phyloP scores from a whole-genome alignment of 2,329 filamentous ascomycete species.

The Lachnellula subtilissima region DNA sequence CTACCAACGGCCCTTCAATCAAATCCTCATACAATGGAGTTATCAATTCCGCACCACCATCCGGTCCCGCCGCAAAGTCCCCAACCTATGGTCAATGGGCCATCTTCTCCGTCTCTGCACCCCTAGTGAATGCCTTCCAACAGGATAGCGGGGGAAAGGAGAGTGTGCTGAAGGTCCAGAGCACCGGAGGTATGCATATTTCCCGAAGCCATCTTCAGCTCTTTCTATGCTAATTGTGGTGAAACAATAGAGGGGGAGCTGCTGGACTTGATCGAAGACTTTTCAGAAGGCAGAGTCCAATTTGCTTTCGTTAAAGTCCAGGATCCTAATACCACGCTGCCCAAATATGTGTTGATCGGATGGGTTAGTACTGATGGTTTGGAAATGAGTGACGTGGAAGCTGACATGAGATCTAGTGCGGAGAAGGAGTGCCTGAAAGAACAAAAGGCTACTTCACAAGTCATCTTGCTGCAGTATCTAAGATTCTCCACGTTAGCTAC shows the following conservation, averaged over 20 bases:
- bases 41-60: conserved; percentile 54
- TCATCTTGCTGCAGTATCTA: conserved; percentile 82
- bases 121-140: conserved; percentile 89
- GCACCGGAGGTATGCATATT: conserved; percentile 64
- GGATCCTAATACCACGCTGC: conserved; percentile 83
- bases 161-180: conserved; percentile 91
- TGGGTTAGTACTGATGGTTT: conserved; percentile 52
- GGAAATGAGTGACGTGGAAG: neutral
- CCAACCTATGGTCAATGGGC: conserved; percentile 90
- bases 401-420: conserved; percentile 56
- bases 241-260: conserved; percentile 73
- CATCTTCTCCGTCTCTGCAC: conserved; percentile 86
- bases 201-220: neutral
- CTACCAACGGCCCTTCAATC: conserved; percentile 76
- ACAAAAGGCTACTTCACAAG: conserved; percentile 99
- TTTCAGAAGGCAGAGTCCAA: conserved; percentile 93
- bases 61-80: conserved; percentile 57
- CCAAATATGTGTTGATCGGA: conserved; percentile 88
- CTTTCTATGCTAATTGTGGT: conserved; percentile 14
- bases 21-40: conserved; percentile 74
- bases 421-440: conserved; percentile 93
- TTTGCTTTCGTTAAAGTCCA: conserved; percentile 97
- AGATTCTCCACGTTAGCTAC: conserved; percentile 69
- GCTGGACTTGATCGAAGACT: conserved; percentile 84
- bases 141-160: conserved; percentile 76